phyloP scores from a whole-genome alignment of 1,284 basidiomycete genomes.

The Pseudozyma tsukubaensis region DNA sequence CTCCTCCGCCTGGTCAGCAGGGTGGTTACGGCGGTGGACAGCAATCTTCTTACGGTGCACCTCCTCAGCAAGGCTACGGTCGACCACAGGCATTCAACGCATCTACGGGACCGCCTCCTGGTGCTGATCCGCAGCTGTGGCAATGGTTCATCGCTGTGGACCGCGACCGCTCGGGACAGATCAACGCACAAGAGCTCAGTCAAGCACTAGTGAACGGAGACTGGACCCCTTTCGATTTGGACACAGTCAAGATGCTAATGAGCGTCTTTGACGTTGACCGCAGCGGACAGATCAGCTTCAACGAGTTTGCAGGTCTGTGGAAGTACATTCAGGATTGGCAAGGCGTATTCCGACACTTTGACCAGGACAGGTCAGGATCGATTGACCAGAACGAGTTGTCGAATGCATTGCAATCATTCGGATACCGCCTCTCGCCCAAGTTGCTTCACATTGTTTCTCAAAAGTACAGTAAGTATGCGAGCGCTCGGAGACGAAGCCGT shows the following conservation, averaged over 20 bases:
- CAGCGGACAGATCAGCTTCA: conserved; percentile 60
- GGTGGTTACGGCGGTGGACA: conserved; percentile 24
- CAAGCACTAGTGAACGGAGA: conserved; percentile 64
- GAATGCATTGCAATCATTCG: conserved; percentile 57
- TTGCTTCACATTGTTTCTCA: conserved; percentile 54
- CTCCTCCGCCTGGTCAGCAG: conserved; percentile 30
- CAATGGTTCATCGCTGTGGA: conserved; percentile 62
- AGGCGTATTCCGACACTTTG: conserved; percentile 59
- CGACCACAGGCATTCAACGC: conserved; percentile 50
- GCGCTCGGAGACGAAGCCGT: neutral
- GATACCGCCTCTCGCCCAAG: conserved; percentile 55
- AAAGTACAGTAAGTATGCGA: conserved; percentile 59
- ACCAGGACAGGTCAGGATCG: conserved; percentile 52
- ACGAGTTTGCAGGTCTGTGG: conserved; percentile 60
- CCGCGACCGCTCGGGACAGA: conserved; percentile 54
- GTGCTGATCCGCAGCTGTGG: conserved; percentile 64
- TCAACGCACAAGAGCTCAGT: conserved; percentile 56
- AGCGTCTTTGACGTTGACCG: conserved; percentile 61
- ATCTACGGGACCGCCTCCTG: conserved; percentile 54
- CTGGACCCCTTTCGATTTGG: conserved; percentile 58
- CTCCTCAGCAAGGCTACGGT: conserved; percentile 14
- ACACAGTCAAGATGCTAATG: conserved; percentile 65
- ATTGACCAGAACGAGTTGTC: conserved; percentile 56
- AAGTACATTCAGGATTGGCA: conserved; percentile 65
- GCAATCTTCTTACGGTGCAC: conserved; percentile 19